Conservation (phyloP, 768 basidiomycete genomes). For the Termitomyces sp. region DNA sequence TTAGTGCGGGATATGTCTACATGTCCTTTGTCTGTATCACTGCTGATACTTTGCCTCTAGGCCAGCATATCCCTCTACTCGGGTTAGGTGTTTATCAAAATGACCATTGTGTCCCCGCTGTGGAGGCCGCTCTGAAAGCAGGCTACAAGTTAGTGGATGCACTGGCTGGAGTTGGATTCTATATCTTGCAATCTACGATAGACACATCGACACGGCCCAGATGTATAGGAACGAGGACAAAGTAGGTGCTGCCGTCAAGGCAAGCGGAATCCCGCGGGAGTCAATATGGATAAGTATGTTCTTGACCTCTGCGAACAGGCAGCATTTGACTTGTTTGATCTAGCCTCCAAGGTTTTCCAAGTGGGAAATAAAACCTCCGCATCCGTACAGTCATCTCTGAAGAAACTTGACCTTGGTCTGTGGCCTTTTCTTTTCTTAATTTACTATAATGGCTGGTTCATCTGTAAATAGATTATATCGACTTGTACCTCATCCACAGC, state of each 20-base stretch:
- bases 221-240: slow-evolving; percentile 57
- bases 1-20: neutral
- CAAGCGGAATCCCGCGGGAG: slow-evolving; percentile 48
- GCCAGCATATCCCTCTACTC: slow-evolving; percentile 53
- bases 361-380: slow-evolving; percentile 8
- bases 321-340: slow-evolving; percentile 16
- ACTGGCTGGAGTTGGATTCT: neutral
- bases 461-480: slow-evolving; percentile 29
- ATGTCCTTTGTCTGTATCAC: too few relatives aligned
- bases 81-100: slow-evolving; percentile 72
- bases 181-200: slow-evolving; percentile 16
- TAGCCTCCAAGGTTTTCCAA: slow-evolving; percentile 49
- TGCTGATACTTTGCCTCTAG: slow-evolving; percentile 16
- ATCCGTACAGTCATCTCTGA: slow-evolving; percentile 33
- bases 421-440: neutral
- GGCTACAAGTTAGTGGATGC: slow-evolving; percentile 45
- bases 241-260: slow-evolving; percentile 55
- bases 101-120: slow-evolving; percentile 44
- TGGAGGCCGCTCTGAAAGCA: slow-evolving; percentile 51
- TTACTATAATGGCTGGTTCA: neutral
- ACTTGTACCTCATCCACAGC: slow-evolving; percentile 76
- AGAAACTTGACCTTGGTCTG: slow-evolving; percentile 51
- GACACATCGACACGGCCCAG: slow-evolving; percentile 72
- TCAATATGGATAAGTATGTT: slow-evolving; percentile 62
- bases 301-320: neutral